Conservation (phyloP, 441 rosid species). For the Jatropha multifida region DNA sequence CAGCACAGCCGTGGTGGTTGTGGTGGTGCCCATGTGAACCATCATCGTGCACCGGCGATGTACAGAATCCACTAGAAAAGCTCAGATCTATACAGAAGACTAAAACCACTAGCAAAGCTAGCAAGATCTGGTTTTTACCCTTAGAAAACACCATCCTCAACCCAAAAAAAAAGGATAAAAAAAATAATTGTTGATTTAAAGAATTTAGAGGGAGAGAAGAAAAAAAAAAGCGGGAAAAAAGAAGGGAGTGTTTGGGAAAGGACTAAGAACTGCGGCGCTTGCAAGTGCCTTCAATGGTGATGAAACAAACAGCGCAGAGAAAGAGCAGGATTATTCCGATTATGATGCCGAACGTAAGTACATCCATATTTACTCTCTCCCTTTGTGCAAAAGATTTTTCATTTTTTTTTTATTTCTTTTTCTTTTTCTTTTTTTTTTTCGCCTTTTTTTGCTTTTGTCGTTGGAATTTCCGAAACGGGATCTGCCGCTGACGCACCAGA, state of each 20-base stretch:
- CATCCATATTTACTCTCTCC: constrained; percentile 44
- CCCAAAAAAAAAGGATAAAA: not conserved
- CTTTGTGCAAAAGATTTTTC: not conserved
- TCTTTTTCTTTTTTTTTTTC: not conserved
- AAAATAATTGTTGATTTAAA: not conserved
- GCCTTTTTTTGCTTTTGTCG: not conserved
- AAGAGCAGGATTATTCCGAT: constrained; percentile 68
- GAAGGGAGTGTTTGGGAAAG: constrained; percentile 1
- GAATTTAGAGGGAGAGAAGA: not conserved
- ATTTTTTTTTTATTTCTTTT: not conserved
- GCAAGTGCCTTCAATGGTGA: constrained; percentile 83
- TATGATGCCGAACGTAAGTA: constrained; percentile 68
- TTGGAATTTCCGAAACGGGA: not conserved
- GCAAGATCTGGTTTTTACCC: constrained; percentile 12
- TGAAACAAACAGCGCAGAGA: constrained; percentile 57
- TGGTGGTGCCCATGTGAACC: constrained; percentile 37
- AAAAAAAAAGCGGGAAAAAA: not conserved
- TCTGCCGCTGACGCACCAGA: not conserved
- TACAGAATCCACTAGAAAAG: constrained; percentile 36
- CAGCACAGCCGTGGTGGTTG: constrained; percentile 29
- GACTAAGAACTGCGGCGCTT: constrained; percentile 41
- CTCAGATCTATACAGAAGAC: constrained; percentile 47
- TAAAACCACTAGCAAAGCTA: constrained; percentile 19
- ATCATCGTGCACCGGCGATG: constrained; percentile 42
- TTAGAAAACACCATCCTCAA: not conserved